Evolutionary conservation across 148 eudicot species (phyloP).

Genomic region (Vaccinium macrocarpon): DNA sequence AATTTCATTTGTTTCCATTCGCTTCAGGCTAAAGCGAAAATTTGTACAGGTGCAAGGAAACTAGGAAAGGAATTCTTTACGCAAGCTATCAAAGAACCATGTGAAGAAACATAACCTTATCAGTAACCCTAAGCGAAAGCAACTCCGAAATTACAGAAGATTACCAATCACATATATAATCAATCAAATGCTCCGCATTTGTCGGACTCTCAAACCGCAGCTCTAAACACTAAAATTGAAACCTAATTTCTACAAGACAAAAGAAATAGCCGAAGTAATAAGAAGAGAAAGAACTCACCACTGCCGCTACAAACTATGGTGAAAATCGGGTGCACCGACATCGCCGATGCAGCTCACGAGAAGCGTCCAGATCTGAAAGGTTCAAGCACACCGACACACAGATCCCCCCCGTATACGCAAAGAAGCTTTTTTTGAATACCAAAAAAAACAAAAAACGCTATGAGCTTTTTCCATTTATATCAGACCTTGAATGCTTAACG

Average conservation of each 20-base stretch:
- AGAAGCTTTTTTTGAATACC: background rate
- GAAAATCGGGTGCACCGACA: slow-evolving; percentile 13
- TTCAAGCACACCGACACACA: slow-evolving; percentile 9
- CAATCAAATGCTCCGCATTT: slow-evolving; percentile 12
- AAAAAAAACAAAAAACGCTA: background rate
- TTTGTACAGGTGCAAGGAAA: background rate
- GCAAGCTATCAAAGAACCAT: background rate
- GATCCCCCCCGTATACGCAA: slow-evolving; percentile 11
- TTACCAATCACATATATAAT: background rate
- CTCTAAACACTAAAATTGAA: background rate
- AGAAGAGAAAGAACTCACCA: slow-evolving; percentile 15
- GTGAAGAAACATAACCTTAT: background rate
- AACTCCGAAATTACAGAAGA: background rate
- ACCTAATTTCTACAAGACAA: background rate
- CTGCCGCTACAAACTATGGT: background rate
- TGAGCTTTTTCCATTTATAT: background rate
- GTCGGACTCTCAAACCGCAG: background rate
- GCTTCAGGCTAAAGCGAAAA: background rate
- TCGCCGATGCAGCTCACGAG: background rate
- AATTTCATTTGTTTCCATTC: background rate
- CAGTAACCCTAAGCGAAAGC: slow-evolving; percentile 10
- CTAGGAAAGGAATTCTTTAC: background rate
- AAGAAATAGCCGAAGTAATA: background rate
- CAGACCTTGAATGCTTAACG: background rate
- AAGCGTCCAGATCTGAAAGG: slow-evolving; percentile 15